Base-by-base conservation (phyloP, 257 asterid species). In the Penstemon newberryi region DNA sequence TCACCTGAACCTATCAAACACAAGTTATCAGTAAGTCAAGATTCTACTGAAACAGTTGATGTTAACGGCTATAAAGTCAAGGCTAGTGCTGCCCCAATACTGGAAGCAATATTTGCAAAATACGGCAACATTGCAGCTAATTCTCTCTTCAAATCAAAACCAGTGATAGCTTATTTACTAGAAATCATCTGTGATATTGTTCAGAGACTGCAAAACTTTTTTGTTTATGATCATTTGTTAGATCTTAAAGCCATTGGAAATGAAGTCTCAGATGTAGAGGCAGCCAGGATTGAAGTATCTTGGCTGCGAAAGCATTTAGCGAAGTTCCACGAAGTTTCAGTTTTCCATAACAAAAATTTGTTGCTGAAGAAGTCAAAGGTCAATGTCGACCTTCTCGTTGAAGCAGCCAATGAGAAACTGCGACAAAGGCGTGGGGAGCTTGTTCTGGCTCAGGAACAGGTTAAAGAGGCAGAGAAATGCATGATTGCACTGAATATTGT, bases 31-130 rank as follows among this genome's bases (percentile, higher is more conserved):
- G 2, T 25, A 25, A 25, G 1, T 25, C 33, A 25, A 25, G 33
- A 25, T 25, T 25, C 33, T 25, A 25, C 33, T 25, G 33, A 25
- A 25, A 25, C 33, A 25, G 33, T 25, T 25, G 15, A 9, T 41
- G 46, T 15, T 7, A 38, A 58, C 37, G 47, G 47, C 8, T 58
- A 58, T 43, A 58, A 58, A 58, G 63, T 58, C 45, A 58, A 33
- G 6, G 63, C 25, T 13, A 11, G 19, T 33, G 63, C 44, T 58
- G 43, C 63, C 4, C 63, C 63, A 12, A 9, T 58, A 33, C 63
- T 56, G 45, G 51, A 60, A 40, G 55, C 53, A 10, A 70, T n/a
- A 70, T 5, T 59, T 10, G 45, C 40, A 37, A 52, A 19, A 58
- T 18, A 70, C 15, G 53, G 70, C 19, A 45, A 38, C 43, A 43